These are phyloP conservation scores for Arachis stenosperma DNA, from an alignment of 306 rosid species.

Conservation along the genomic window DNA sequence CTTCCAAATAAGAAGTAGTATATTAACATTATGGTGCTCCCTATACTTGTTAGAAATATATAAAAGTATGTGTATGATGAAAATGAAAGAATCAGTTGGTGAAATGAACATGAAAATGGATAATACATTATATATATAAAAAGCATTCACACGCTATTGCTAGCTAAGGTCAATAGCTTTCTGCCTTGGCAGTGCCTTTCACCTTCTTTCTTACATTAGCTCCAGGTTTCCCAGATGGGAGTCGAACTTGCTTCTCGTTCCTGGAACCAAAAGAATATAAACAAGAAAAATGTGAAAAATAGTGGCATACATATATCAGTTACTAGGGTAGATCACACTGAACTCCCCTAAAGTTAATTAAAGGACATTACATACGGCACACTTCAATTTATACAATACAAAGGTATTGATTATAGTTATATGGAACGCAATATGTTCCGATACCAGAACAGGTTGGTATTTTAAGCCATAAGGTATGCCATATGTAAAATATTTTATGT, in stretches of 20 bases:
- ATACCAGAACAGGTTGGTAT: too few species aligned
- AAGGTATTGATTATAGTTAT: too few species aligned
- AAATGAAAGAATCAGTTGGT: constrained; percentile 34
- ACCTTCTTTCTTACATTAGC: constrained; percentile 47
- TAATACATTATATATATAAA: constrained; percentile 25
- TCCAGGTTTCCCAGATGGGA: constrained; percentile 51
- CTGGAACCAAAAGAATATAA: constrained; percentile 48
- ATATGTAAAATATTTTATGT: too few species aligned
- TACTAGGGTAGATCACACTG: too few species aligned
- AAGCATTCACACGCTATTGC: constrained; percentile 14
- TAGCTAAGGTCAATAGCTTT: constrained; percentile 37
- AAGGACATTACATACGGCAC: too few species aligned
- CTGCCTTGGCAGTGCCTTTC: constrained; percentile 54
- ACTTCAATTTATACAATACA: too few species aligned
- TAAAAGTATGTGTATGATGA: constrained; percentile 19
- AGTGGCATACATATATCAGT: not conserved
- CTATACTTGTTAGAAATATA: constrained; percentile 10
- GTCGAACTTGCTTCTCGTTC: constrained; percentile 51
- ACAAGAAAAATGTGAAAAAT: constrained; percentile 21
- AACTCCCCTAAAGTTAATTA: too few species aligned
- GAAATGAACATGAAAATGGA: constrained; percentile 33
- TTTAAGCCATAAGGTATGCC: too few species aligned
- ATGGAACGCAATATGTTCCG: too few species aligned
- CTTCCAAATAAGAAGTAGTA: constrained; percentile 18
- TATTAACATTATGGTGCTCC: not conserved